Evolutionary conservation across 345 rosid species (phyloP).

Genomic region (Corchorus capsularis): DNA sequence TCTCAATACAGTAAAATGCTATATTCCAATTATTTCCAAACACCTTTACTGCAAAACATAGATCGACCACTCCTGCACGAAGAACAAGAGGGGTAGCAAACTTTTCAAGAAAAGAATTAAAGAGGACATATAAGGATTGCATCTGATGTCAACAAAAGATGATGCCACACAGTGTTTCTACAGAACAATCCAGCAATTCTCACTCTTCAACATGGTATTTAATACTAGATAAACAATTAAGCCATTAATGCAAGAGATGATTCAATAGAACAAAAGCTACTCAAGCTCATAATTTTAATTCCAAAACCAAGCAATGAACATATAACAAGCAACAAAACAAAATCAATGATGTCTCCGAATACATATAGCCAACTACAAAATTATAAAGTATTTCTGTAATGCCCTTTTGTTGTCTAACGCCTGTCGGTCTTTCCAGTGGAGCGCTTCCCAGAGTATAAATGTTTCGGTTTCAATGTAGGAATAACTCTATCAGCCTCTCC

Average conservation of each 20-base stretch:
- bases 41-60: not conserved
- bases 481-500: constrained; percentile 82
- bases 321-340: not conserved
- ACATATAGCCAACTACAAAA: not conserved
- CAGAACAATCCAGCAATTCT: not conserved
- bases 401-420: constrained; percentile 33
- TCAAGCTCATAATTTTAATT: not conserved
- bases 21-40: not conserved
- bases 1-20: not conserved
- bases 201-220: not conserved
- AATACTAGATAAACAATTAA: not conserved
- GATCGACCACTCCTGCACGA: not conserved
- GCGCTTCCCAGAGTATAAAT: constrained; percentile 70
- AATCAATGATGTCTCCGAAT: not conserved
- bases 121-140: not conserved
- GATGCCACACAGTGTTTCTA: not conserved
- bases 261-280: not conserved
- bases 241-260: not conserved
- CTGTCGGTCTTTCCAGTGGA: constrained; percentile 73
- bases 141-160: not conserved
- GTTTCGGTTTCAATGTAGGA: constrained; percentile 63
- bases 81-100: not conserved
- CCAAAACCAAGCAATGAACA: not conserved
- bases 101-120: not conserved
- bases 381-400: not conserved